Evolutionary conservation across 108 stramenopile genomes (phyloP), one percentile per base, ranked within the genome.

Genomic region (Conticribra guillardii): DNA sequence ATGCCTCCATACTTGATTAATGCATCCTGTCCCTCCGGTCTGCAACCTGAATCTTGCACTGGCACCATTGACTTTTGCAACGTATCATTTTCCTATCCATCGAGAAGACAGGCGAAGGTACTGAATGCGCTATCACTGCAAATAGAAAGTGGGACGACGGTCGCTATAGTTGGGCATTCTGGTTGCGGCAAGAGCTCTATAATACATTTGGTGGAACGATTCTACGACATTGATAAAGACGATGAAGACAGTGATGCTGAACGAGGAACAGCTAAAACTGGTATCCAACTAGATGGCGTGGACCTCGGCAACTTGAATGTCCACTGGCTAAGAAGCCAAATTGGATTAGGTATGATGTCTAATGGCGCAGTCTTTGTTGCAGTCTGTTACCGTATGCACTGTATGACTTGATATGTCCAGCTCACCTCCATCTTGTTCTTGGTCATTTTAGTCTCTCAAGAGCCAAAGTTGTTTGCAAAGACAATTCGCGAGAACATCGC

Each of bases 401-500:
- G n/a, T n/a, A n/a, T n/a, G n/a, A n/a, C n/a, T n/a, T n/a, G n/a
- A n/a, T n/a, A n/a, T n/a, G n/a, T n/a, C n/a, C n/a, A n/a, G n/a
- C 37, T 41, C 37, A 11, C 8, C 37, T 11, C 8, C 37, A 5
- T 41, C 37, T 41, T 41, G 5, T 5, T 11, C 5, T 9, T 41
- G 8, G 11, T 41, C 11, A 41, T 41, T 11, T 5, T 41, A 41
- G 37, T 41, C 5, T 41, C 37, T 41, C 93, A 94, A 82, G 90
- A 94, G 60, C 89, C 90, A 1, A 65, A 67, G 29, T 87, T 94
- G 14, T 92, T 92, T 49, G 62, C 80, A 37, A 69, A 69, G 18
- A 79, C 84, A 21, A 72, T 94, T 19, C n/a, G 51, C 4, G 87
- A 91, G 19, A 94, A 94, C 64, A 89, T 94, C 37, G 69, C 74